Base-by-base conservation (phyloP, 106 monocot genomes). In the Triglochin maritima region DNA sequence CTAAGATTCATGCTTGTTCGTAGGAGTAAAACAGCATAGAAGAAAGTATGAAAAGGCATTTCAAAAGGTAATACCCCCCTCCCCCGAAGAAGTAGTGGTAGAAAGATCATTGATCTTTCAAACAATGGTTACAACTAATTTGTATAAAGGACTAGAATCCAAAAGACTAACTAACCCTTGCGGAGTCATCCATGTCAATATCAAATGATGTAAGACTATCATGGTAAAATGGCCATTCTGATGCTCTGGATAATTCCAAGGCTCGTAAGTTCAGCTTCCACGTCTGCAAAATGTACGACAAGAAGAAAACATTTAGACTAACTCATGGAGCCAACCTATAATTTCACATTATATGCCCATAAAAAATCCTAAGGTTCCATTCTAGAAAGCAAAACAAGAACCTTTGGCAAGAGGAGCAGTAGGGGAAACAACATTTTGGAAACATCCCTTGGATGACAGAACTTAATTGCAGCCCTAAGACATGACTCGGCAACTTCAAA, bases 231-330 rank as follows among this genome's bases (percentile, higher is more conserved):
- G 78, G 63, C 90, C 89, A 90, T 51, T 87, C 53, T 46, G 83
- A 67, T 58, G 76, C 49, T 70, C 87, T 83, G 55, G 76, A 67
- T 50, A 94, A 68, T 71, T 87, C 83, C 77, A 90, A 63, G 44
- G 85, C 87, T 76, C 81, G 85, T 56, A 87, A 72, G 68, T 81
- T 87, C 44, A 87, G 10, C 54, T 56, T 90, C 77, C 78, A 85
- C 42, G 82, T 85, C 94, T 94, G 79, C 29, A 52, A 66, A n/a
- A 52, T 2, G 11, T 9, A 17, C 50, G 1, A 3, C 13, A 49
- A 66, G 52, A 49, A 50, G n/a, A 16, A 51, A 66, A 59, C 41
- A 3, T 0, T 55, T n/a, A 9, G 11, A 3, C 55, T 12, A 55
- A n/a, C 55, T 48, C 5, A 47, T 47, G 5, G 29, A 29, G 52